Percentiles rank a stretch among this genome's conserved stretches.
Conservation (phyloP, 2,329 filamentous ascomycete species). For the Talaromyces sp. region DNA sequence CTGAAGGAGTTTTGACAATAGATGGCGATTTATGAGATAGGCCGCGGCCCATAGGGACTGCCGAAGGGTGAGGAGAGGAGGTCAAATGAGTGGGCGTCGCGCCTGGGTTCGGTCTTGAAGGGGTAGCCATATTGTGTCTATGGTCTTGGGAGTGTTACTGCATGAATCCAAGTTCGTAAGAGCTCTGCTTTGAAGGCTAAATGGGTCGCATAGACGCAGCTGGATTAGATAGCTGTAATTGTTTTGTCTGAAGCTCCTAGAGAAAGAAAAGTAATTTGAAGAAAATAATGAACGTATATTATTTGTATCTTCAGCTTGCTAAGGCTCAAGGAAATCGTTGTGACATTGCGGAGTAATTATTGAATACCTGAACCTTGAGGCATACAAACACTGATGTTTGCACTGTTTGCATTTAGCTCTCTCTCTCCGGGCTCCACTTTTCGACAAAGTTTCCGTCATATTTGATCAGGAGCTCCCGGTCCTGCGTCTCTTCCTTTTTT, state of each 20-base stretch:
- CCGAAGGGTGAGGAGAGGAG: conserved; percentile 43
- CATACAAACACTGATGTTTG: conserved; percentile 8
- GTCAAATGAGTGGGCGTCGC: conserved; percentile 44
- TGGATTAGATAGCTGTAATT: neutral
- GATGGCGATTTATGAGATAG: conserved; percentile 46
- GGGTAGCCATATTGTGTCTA: conserved; percentile 39
- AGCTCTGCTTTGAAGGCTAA: neutral
- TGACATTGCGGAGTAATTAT: neutral
- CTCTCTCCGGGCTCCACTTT: neutral
- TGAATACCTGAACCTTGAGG: neutral
- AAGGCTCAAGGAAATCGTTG: neutral
- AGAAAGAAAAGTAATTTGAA: neutral
- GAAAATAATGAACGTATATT: neutral
- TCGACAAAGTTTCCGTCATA: neutral
- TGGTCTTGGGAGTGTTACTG: neutral
- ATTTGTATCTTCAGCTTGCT: neutral
- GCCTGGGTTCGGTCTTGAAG: conserved; percentile 40
- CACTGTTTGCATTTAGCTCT: conserved; percentile 16
- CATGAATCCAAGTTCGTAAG: neutral
- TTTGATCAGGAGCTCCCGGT: neutral
- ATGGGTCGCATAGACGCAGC: neutral
- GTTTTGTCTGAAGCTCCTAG: neutral
- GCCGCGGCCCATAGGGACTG: conserved; percentile 37
- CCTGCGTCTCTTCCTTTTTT: neutral
- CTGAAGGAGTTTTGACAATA: conserved; percentile 40